phyloP scores from a whole-genome alignment of 148 eudicot species.

The Fagopyrum tataricum region DNA sequence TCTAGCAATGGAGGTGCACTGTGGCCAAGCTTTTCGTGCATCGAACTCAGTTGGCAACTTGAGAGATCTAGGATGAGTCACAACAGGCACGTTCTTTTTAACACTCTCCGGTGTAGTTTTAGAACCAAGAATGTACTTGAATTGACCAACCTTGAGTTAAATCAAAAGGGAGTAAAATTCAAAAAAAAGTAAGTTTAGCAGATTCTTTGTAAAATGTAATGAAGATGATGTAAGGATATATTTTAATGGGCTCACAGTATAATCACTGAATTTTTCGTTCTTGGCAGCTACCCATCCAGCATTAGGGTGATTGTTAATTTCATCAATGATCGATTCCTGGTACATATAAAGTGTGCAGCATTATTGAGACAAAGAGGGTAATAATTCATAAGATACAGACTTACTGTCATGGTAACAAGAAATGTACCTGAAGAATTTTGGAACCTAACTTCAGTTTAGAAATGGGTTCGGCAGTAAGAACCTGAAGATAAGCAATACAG shows the following conservation, averaged over 20 bases:
- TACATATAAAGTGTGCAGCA: background rate
- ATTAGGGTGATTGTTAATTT: constrained; percentile 51
- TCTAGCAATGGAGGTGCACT: constrained; percentile 61
- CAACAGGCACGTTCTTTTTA: constrained; percentile 37
- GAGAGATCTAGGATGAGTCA: constrained; percentile 41
- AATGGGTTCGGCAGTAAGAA: constrained; percentile 30
- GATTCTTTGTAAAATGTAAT: background rate
- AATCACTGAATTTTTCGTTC: constrained; percentile 58
- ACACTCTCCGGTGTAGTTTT: constrained; percentile 47
- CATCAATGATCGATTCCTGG: constrained; percentile 57
- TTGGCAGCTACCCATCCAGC: constrained; percentile 85
- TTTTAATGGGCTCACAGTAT: constrained; percentile 43
- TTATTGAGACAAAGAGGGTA: background rate
- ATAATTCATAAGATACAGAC: background rate
- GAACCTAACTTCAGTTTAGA: constrained; percentile 36
- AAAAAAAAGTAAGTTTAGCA: background rate
- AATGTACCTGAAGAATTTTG: constrained; percentile 65
- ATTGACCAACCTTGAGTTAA: constrained; percentile 59
- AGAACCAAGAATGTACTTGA: constrained; percentile 77
- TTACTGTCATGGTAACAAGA: background rate
- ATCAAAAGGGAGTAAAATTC: constrained; percentile 1
- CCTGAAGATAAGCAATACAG: constrained; percentile 27
- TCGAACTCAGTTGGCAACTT: constrained; percentile 66
- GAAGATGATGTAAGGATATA: background rate
- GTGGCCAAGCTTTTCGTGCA: constrained; percentile 77